A percentile compares a stretch with the other conserved stretches of the same genome.
phyloP scores from a whole-genome alignment of 768 basidiomycete species.

The Serendipita vermifera region DNA sequence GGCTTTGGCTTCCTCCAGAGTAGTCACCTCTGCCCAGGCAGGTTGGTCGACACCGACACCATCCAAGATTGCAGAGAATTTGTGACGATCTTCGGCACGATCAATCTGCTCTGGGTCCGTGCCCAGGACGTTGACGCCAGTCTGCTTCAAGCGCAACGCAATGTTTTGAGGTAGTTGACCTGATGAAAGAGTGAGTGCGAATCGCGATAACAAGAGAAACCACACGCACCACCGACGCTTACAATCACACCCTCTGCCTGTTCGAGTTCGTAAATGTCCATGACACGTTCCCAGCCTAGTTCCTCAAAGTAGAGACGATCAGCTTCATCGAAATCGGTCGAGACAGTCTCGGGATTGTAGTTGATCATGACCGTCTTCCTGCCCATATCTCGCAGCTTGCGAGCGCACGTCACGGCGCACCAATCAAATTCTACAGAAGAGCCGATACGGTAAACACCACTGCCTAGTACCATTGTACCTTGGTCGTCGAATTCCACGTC shows the following conservation, averaged over 20 bases:
- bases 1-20: conserved; percentile 76
- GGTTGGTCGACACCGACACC: conserved; percentile 94
- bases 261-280: conserved; percentile 99
- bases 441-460: conserved; percentile 96
- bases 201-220: background rate
- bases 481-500: conserved; percentile 93
- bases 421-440: conserved; percentile 99
- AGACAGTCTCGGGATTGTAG: conserved; percentile 99
- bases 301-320: conserved; percentile 98
- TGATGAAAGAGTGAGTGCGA: conserved; percentile 22
- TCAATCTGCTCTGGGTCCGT: conserved; percentile 94
- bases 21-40: conserved; percentile 86
- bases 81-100: conserved; percentile 95
- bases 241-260: conserved; percentile 87
- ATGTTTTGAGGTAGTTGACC: conserved; percentile 99
- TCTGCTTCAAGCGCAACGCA: conserved; percentile 84
- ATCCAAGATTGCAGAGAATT: conserved; percentile 95
- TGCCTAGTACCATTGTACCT: conserved; percentile 98
- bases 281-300: conserved; percentile 92
- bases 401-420: conserved; percentile 98
- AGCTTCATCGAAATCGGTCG: conserved; percentile 99
- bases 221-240: conserved; percentile 78
- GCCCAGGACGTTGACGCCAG: conserved; percentile 84
- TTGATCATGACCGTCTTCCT: conserved; percentile 98
- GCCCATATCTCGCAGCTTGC: conserved; percentile 84